Conservation (phyloP, 495 filamentous ascomycete species). For the Poronia punctata region DNA sequence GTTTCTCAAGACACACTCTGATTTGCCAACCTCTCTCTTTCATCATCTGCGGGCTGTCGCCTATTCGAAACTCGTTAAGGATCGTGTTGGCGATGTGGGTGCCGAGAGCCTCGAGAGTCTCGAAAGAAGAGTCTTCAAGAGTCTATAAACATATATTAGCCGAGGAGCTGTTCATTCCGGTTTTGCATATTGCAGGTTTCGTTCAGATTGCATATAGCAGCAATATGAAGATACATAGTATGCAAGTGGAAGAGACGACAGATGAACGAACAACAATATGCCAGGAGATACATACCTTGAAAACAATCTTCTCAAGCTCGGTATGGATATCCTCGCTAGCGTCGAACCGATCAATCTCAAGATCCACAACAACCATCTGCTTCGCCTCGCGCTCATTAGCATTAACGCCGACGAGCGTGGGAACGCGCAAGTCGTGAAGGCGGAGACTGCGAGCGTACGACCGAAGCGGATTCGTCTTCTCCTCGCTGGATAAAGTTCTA, state of each 20-base stretch:
- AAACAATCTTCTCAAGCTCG: slow-evolving; percentile 40
- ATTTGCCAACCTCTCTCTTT: slow-evolving; percentile 35
- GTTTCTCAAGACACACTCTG: slow-evolving; percentile 49
- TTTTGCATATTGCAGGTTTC: too few relatives aligned
- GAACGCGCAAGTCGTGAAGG: slow-evolving; percentile 44
- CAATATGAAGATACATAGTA: too few relatives aligned
- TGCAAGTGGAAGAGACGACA: neutral
- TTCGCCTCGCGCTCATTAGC: slow-evolving; percentile 48
- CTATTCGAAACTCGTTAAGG: slow-evolving; percentile 21
- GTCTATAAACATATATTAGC: slow-evolving; percentile 26
- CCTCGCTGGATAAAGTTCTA: neutral
- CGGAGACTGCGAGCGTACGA: slow-evolving; percentile 24
- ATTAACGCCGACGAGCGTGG: slow-evolving; percentile 56
- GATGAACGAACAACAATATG: neutral
- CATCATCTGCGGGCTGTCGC: slow-evolving; percentile 17
- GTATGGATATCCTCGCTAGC: slow-evolving; percentile 35
- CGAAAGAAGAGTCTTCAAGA: slow-evolving; percentile 50
- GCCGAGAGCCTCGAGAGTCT: slow-evolving; percentile 57
- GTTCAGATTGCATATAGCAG: too few relatives aligned
- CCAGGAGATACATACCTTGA: slow-evolving; percentile 37
- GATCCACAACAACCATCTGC: slow-evolving; percentile 50
- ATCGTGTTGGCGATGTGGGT: slow-evolving; percentile 37
- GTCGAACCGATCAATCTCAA: slow-evolving; percentile 44
- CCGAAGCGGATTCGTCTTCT: slow-evolving; percentile 13
- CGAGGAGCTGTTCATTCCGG: slow-evolving; percentile 8